Percentiles rank a stretch among this genome's conserved stretches.
phyloP scores from a whole-genome alignment of 441 rosid species.

The Adansonia rubrostipa region DNA sequence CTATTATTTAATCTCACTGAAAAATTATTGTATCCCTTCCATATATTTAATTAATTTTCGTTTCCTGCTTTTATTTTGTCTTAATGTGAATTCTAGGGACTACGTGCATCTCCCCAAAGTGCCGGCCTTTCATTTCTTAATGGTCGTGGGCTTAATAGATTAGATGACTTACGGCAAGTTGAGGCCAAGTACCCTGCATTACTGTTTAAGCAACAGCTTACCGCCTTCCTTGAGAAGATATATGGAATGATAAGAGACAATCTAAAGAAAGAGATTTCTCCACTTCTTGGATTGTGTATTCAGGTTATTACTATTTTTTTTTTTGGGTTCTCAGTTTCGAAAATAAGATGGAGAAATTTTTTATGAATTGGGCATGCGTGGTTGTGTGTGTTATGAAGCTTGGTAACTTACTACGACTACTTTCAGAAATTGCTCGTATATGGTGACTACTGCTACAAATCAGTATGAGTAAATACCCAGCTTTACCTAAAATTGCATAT shows the following conservation, averaged over 20 bases:
- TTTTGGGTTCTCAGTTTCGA: neutral
- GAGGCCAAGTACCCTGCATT: conserved; percentile 82
- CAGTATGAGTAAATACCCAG: neutral
- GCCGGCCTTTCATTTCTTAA: conserved; percentile 62
- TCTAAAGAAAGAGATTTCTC: conserved; percentile 74
- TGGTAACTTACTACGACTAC: neutral
- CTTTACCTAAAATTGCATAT: neutral
- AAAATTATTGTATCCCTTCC: neutral
- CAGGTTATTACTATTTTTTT: conserved; percentile 45
- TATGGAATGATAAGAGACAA: conserved; percentile 78
- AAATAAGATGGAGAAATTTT: neutral
- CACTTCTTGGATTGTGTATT: conserved; percentile 67
- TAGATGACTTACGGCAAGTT: conserved; percentile 68
- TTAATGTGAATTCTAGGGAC: conserved; percentile 43
- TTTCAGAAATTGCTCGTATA: neutral
- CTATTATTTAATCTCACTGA: neutral
- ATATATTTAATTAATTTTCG: conserved; percentile 10
- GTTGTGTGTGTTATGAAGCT: neutral
- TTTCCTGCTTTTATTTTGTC: conserved; percentile 25
- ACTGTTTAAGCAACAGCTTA: conserved; percentile 77
- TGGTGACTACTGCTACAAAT: neutral
- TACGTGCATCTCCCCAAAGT: conserved; percentile 67
- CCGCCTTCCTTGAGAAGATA: conserved; percentile 81
- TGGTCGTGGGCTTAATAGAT: conserved; percentile 59
- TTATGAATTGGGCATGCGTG: neutral